These are phyloP conservation scores for Symmetrospora coprosmae DNA, from an alignment of 768 basidiomycete genomes.

Conservation along the genomic window DNA sequence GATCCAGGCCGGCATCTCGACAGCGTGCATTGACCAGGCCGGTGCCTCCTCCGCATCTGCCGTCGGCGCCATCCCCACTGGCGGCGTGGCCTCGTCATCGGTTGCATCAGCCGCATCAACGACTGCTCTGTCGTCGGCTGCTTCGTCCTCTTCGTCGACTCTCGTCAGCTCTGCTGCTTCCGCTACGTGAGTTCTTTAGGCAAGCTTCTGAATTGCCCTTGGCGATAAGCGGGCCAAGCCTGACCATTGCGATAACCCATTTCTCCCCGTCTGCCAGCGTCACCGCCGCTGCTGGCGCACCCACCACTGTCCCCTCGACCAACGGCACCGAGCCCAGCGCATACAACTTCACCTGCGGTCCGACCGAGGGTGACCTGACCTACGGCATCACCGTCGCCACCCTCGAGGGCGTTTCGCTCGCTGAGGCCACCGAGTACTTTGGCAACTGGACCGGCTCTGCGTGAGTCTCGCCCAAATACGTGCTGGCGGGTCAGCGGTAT, in stretches of 20 bases:
- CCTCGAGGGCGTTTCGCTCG: not conserved
- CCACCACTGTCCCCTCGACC: not conserved
- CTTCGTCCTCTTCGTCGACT: not conserved
- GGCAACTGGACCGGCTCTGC: not conserved
- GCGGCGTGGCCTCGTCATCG: not conserved
- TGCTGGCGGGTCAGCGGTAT: not conserved
- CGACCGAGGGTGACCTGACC: slow-evolving; percentile 3
- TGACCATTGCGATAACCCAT: not conserved
- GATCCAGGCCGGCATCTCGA: slow-evolving; percentile 5
- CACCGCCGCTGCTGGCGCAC: slow-evolving; percentile 2
- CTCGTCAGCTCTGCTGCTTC: slow-evolving; percentile 3
- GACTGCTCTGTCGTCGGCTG: not conserved
- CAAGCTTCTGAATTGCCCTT: not conserved
- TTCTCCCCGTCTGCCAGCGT: not conserved
- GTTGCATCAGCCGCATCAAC: not conserved
- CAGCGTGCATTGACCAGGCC: slow-evolving; percentile 10
- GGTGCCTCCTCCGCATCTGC: not conserved
- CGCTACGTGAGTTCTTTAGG: slow-evolving; percentile 6
- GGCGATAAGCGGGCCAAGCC: not conserved
- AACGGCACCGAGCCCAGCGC: not conserved
- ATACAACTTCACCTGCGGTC: slow-evolving; percentile 14
- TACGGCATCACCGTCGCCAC: slow-evolving; percentile 7
- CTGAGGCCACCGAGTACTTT: not conserved
- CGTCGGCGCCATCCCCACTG: not conserved
- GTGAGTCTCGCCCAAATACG: not conserved